These are phyloP conservation scores for Epichloe elymi DNA, from an alignment of 2,329 filamentous ascomycete species.

Conservation along the genomic window DNA sequence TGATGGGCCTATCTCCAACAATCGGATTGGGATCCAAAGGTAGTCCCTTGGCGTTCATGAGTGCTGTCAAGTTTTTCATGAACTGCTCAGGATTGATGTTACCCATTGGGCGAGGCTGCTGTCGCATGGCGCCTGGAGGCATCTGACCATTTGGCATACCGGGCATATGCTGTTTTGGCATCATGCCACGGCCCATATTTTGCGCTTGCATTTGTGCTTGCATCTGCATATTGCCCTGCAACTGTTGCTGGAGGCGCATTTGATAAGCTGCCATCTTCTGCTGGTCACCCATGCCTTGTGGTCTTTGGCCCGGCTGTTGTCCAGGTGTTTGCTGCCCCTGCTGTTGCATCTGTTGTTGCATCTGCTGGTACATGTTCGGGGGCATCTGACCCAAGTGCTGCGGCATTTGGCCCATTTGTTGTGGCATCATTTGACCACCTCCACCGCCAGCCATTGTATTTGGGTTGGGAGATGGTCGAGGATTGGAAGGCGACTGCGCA, in stretches of 20 bases:
- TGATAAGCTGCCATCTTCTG: conserved; percentile 68
- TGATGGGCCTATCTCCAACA: conserved; percentile 60
- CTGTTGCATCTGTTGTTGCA: conserved; percentile 28
- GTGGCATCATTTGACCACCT: conserved; percentile 39
- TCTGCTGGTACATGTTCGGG: conserved; percentile 30
- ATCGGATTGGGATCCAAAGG: conserved; percentile 63
- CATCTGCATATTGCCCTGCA: conserved; percentile 43
- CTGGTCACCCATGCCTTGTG: conserved; percentile 40
- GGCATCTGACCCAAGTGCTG: conserved; percentile 36
- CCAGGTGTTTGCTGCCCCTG: conserved; percentile 47
- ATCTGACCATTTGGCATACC: conserved; percentile 43
- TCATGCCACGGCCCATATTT: conserved; percentile 34
- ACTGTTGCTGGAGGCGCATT: conserved; percentile 69
- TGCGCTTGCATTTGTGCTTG: conserved; percentile 38
- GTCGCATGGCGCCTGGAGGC: conserved; percentile 34
- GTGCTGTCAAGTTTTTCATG: conserved; percentile 61
- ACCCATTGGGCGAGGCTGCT: conserved; percentile 31
- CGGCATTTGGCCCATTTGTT: conserved; percentile 34
- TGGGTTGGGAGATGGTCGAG: conserved; percentile 41
- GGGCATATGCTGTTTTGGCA: conserved; percentile 37
- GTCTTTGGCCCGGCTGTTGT: conserved; percentile 38
- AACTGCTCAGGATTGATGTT: conserved; percentile 52
- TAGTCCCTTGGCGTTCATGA: conserved; percentile 62
- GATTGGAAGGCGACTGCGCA: conserved; percentile 41
- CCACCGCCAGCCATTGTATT: conserved; percentile 30